These are phyloP conservation scores for Thermothelomyces thermophilus DNA, from an alignment of 2,329 filamentous ascomycete species.

Conservation along the genomic window DNA sequence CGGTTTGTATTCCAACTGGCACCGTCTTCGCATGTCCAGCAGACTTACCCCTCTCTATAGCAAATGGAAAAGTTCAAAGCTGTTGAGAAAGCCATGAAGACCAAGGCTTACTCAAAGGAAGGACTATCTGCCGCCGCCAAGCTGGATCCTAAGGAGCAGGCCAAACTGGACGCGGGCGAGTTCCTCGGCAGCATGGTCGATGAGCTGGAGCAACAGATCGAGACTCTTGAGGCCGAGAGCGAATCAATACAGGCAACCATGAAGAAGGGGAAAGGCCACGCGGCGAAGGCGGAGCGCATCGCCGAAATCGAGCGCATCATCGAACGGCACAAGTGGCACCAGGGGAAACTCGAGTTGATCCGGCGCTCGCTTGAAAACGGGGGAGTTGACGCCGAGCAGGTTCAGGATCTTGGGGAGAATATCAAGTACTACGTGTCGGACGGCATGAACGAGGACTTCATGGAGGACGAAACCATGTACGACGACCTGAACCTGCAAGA, in stretches of 20 bases:
- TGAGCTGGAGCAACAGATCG: constrained; percentile 88
- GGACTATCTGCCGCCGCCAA: constrained; percentile 86
- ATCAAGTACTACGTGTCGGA: constrained; percentile 95
- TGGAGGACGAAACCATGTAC: constrained; percentile 92
- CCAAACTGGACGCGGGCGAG: constrained; percentile 80
- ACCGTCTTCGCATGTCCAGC: constrained; percentile 6
- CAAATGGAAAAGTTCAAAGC: constrained; percentile 99
- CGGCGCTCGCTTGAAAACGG: constrained; percentile 88
- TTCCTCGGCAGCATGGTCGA: constrained; percentile 85
- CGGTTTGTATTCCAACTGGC: constrained; percentile 51
- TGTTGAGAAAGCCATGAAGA: constrained; percentile 99
- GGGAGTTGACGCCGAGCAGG: constrained; percentile 77
- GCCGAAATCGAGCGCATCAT: constrained; percentile 76
- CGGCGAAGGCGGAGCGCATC: constrained; percentile 76
- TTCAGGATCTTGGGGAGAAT: constrained; percentile 81
- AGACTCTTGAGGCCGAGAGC: constrained; percentile 82
- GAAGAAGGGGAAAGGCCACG: constrained; percentile 92
- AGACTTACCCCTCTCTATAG: constrained; percentile 38
- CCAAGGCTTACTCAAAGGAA: constrained; percentile 98
- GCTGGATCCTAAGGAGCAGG: constrained; percentile 95
- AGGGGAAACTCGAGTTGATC: constrained; percentile 84
- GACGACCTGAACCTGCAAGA: constrained; percentile 89
- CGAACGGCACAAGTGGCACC: constrained; percentile 95
- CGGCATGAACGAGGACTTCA: constrained; percentile 80
- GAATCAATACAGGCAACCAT: constrained; percentile 79